A percentile compares a stretch with the other conserved stretches of the same genome.
These are phyloP conservation scores for Taiozyma sp. DNA, from an alignment of 1,139 yeast genomes.

Conservation along the genomic window DNA sequence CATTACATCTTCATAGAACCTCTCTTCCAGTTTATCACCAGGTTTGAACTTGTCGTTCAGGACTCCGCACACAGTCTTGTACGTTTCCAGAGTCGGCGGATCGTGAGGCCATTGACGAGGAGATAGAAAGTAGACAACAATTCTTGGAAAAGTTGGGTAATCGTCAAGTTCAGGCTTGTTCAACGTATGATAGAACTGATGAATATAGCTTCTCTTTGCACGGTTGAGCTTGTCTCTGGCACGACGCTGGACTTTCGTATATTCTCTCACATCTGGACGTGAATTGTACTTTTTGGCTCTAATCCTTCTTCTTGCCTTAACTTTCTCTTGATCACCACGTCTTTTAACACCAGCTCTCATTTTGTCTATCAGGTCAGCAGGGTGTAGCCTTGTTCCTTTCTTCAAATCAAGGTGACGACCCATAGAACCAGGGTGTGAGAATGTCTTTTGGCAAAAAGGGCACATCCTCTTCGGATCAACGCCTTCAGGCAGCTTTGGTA, in stretches of 20 bases:
- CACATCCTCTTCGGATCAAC: constrained; percentile 37
- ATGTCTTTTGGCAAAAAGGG: constrained; percentile 42
- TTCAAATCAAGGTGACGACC: constrained; percentile 47
- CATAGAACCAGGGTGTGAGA: constrained; percentile 48
- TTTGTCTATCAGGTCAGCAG: constrained; percentile 36
- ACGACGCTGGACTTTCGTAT: constrained; percentile 35
- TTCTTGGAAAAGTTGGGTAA: constrained; percentile 42
- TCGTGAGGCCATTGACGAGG: constrained; percentile 45
- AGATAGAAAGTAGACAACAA: constrained; percentile 41
- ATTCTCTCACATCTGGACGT: constrained; percentile 39
- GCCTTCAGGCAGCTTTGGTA: constrained; percentile 17
- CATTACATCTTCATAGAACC: constrained; percentile 21
- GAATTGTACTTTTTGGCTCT: constrained; percentile 40
- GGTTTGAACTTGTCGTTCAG: constrained; percentile 20
- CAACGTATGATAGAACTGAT: constrained; percentile 31
- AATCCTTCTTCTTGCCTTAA: constrained; percentile 34
- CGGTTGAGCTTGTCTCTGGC: constrained; percentile 31
- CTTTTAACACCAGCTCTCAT: constrained; percentile 43
- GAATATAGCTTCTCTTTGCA: constrained; percentile 31
- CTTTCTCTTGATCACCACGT: constrained; percentile 39
- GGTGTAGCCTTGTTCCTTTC: constrained; percentile 42
- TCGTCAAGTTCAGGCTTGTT: constrained; percentile 36
- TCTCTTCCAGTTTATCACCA: constrained; percentile 5
- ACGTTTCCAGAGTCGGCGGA: constrained; percentile 42
- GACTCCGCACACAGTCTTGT: constrained; percentile 26